Percentiles rank a stretch among this genome's conserved stretches.
phyloP scores from a whole-genome alignment of 2,329 filamentous ascomycete genomes.

The Aspergillus sp. region DNA sequence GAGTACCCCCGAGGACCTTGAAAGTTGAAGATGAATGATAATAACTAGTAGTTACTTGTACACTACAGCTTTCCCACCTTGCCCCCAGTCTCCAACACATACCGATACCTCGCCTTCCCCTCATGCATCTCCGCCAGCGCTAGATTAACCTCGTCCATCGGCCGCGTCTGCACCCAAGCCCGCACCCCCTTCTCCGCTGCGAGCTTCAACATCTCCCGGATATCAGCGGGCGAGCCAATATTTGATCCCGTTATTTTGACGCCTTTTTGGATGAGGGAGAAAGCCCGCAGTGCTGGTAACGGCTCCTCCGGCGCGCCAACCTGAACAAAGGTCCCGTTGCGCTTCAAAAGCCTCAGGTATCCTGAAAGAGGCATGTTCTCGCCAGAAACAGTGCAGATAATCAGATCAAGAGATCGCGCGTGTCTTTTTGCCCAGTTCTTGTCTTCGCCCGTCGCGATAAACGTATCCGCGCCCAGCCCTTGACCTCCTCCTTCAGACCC shows the following conservation, averaged over 20 bases:
- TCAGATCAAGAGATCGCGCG: constrained; percentile 57
- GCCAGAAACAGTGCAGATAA: constrained; percentile 62
- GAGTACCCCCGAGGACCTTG: not conserved
- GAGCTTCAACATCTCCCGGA: constrained; percentile 49
- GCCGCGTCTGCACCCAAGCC: constrained; percentile 49
- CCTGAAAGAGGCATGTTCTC: constrained; percentile 65
- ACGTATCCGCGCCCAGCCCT: constrained; percentile 57
- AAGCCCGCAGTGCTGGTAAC: constrained; percentile 59
- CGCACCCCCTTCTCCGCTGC: constrained; percentile 47
- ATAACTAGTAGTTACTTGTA: not conserved
- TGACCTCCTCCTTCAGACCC: constrained; percentile 28
- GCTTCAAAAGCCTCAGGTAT: constrained; percentile 65
- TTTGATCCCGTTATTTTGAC: constrained; percentile 56
- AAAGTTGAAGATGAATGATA: no score
- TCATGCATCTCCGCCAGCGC: constrained; percentile 51
- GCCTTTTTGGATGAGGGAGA: constrained; percentile 62
- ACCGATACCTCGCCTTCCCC: constrained; percentile 53
- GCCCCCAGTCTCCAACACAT: constrained; percentile 49
- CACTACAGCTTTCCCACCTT: constrained; percentile 35
- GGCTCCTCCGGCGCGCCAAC: constrained; percentile 68
- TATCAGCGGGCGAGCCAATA: constrained; percentile 50
- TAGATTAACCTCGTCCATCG: constrained; percentile 49
- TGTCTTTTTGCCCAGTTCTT: constrained; percentile 57
- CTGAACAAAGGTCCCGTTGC: constrained; percentile 66
- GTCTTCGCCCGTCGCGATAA: constrained; percentile 63